Base-by-base conservation (phyloP, 164 flowering plant genomes). In the Hamamelis virginiana region DNA sequence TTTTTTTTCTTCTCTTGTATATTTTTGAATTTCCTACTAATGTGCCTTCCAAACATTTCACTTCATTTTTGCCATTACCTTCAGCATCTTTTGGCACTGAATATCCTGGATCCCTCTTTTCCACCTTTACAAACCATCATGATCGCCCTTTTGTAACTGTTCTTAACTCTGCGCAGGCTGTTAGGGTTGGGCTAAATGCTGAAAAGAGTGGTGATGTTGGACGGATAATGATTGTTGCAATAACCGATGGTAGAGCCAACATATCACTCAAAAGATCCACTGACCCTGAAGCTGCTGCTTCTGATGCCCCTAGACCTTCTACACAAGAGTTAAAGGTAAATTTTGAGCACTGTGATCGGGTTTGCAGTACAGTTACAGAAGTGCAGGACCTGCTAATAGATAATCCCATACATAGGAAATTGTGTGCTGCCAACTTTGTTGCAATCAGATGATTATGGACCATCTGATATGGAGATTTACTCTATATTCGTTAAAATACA, bases 131-230 rank as follows among this genome's bases (percentile, higher is more conserved):
- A 41, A 1, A 14, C 23, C 41, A 10, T 33, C 12, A 41, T 43
- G 44, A 23, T 21, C 16, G 9, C 8, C 8, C 21, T 53, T 2
- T 26, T 11, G 28, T 50, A 63, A 23, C 56, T 64, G 11, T 45
- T 26, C 3, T 52, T 64, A 12, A 67, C 51, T 68, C 28, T 69
- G 59, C 56, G 12, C 64, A 94, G 98, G 98, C 96, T 71, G 97
- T 94, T 25, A 81, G 97, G 75, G 98, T 94, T 72, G 98, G 98
- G 62, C 69, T 94, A 71, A 94, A 91, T 84, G 96, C 97, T 26
- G 96, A 91, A 75, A 94, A 94, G 79, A 91, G 97, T 73, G 98
- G 98, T 71, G 97, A 94, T 77, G 95, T 94, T 74, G 98, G 98
- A 14, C 92, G 97, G 33, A 63, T 92, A 67, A 92, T 94, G 97